A percentile compares a stretch with the other conserved stretches of the same genome.
These are phyloP conservation scores for Aegle marmelos DNA, from an alignment of 345 rosid species.

Conservation along the genomic window DNA sequence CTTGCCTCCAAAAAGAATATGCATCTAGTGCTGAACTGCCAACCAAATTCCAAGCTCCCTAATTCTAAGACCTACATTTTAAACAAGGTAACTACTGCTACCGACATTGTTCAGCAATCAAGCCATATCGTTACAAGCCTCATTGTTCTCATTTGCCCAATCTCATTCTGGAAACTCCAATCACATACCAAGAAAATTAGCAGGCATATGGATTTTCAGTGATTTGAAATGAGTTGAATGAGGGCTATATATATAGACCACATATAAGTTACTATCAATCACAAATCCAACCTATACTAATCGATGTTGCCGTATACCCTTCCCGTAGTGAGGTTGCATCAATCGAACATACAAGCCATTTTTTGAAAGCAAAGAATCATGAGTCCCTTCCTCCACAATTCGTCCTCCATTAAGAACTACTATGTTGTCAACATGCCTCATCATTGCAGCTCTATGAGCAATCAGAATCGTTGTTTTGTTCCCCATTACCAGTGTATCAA, in stretches of 20 bases:
- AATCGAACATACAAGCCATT: constrained; percentile 91
- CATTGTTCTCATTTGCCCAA: constrained; percentile 15
- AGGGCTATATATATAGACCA: constrained; percentile 28
- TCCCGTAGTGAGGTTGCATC: constrained; percentile 97
- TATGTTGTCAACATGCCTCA: constrained; percentile 95
- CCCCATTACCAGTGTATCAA: constrained; percentile 92
- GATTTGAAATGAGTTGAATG: constrained; percentile 13
- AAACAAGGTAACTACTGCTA: constrained; percentile 20
- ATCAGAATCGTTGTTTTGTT: constrained; percentile 94
- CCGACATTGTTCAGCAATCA: constrained; percentile 8
- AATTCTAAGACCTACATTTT: constrained; percentile 31
- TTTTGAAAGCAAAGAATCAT: constrained; percentile 75
- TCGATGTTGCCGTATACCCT: constrained; percentile 92
- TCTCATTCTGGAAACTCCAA: constrained; percentile 11
- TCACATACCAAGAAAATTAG: not conserved
- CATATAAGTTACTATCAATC: constrained; percentile 16
- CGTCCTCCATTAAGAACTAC: constrained; percentile 98
- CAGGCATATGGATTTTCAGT: constrained; percentile 16
- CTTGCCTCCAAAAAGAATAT: constrained; percentile 74
- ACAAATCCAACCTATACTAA: constrained; percentile 42
- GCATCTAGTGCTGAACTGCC: constrained; percentile 35
- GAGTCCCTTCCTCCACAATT: constrained; percentile 93
- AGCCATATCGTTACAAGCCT: constrained; percentile 22
- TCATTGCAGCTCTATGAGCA: constrained; percentile 95
- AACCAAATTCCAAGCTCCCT: constrained; percentile 32